These are phyloP conservation scores for Trypanosoma caninum DNA, from an alignment of 208 protist species.

Conservation along the genomic window DNA sequence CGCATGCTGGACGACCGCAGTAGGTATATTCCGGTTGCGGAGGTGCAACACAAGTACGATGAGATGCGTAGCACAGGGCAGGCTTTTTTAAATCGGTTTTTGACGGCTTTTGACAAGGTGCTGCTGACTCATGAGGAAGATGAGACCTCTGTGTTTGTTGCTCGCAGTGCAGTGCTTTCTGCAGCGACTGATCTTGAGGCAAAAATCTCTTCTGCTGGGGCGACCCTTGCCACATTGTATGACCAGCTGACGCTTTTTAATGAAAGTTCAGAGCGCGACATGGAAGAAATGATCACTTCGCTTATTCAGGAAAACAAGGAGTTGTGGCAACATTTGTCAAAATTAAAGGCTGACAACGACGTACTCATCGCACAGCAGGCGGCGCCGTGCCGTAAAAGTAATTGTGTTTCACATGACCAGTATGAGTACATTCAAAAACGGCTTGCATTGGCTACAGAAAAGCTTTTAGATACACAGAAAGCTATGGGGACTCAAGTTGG, in stretches of 20 bases:
- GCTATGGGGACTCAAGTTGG: conserved; percentile 49
- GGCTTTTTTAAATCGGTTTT: conserved; percentile 31
- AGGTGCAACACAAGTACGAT: conserved; percentile 42
- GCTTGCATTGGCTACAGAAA: conserved; percentile 46
- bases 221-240: conserved; percentile 32
- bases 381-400: conserved; percentile 27
- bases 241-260: conserved; percentile 36
- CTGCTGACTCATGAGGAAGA: conserved; percentile 40
- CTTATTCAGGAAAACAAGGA: conserved; percentile 75
- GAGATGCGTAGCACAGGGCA: conserved; percentile 42
- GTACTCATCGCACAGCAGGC: conserved; percentile 35
- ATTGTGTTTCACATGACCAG: conserved; percentile 45
- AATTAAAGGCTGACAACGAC: conserved; percentile 56
- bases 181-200: conserved; percentile 60
- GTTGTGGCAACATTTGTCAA: conserved; percentile 58
- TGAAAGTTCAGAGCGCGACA: conserved; percentile 40
- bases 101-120: conserved; percentile 38
- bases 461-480: conserved; percentile 55
- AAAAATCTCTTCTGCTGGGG: conserved; percentile 47
- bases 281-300: conserved; percentile 40
- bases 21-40: conserved; percentile 55
- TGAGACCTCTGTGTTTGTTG: conserved; percentile 60
- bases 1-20: conserved; percentile 53
- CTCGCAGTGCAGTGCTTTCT: conserved; percentile 64
- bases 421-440: conserved; percentile 62